Percentiles rank a stretch among this genome's conserved stretches.
Evolutionary conservation across 106 monocot genomes (phyloP).

Genomic region (Gastrodia elata): DNA sequence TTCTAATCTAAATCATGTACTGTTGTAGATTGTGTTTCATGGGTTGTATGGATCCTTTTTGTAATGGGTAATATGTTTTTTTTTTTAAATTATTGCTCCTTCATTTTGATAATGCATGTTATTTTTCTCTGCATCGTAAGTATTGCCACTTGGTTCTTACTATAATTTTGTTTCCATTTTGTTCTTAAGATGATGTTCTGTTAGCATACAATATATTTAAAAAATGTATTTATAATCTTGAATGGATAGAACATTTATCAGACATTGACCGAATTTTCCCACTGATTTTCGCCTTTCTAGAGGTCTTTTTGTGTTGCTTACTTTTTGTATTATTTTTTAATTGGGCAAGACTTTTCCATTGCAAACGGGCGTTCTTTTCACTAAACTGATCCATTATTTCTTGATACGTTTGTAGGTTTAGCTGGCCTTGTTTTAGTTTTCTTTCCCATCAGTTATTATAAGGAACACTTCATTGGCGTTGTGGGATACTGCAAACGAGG

Average conservation of each 20-base stretch:
- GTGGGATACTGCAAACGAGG: neutral
- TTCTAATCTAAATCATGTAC: neutral
- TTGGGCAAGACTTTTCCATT: neutral
- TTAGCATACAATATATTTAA: neutral
- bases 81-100: neutral
- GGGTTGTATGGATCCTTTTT: neutral
- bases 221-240: neutral
- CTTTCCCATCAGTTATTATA: neutral
- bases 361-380: neutral
- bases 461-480: neutral
- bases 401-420: neutral
- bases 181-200: neutral
- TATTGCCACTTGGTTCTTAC: too few species aligned
- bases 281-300: neutral
- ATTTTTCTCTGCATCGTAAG: neutral
- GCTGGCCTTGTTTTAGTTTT: neutral
- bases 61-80: neutral
- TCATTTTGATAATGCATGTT: neutral
- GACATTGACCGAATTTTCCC: neutral
- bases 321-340: neutral
- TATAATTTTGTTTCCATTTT: too few species aligned
- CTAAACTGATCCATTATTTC: neutral
- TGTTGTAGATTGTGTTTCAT: neutral
- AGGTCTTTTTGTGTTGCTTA: neutral
- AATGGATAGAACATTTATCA: neutral